Evolutionary conservation across 257 asterid species (phyloP).

Genomic region (Pogostemon cablin): DNA sequence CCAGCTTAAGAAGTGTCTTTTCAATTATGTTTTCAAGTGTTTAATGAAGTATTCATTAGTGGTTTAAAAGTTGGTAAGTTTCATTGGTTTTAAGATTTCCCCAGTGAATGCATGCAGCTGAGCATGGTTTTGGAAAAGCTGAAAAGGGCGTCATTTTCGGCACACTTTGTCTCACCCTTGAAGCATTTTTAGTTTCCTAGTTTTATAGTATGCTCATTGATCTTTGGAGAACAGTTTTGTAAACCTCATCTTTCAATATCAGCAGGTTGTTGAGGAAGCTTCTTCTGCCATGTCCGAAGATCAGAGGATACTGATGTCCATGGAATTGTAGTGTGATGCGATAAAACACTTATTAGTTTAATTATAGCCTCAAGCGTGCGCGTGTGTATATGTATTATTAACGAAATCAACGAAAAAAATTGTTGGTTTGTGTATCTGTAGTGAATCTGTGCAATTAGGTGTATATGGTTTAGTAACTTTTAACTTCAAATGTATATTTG

Average conservation of each 20-base stretch:
- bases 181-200: neutral
- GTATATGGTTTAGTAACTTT: conserved; percentile 34
- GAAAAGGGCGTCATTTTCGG: neutral
- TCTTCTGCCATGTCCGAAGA: conserved; percentile 50
- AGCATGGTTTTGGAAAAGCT: neutral
- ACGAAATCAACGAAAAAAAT: neutral
- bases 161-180: neutral
- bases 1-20: neutral
- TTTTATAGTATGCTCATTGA: neutral
- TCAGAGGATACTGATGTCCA: conserved; percentile 66
- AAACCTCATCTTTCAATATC: conserved; percentile 22
- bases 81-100: neutral
- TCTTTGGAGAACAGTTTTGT: neutral
- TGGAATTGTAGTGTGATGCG: conserved; percentile 47
- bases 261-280: conserved; percentile 66
- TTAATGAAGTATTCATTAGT: conserved; percentile 18
- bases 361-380: conserved; percentile 8
- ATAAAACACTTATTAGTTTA: conserved; percentile 15
- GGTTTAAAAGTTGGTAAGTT: neutral
- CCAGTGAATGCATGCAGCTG: neutral
- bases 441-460: conserved; percentile 23
- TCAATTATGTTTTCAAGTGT: neutral
- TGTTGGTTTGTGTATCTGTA: conserved; percentile 39
- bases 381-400: neutral
- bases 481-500: conserved; percentile 30